phyloP scores from a whole-genome alignment of 768 basidiomycete genomes.

The Termitomyces sp. region DNA sequence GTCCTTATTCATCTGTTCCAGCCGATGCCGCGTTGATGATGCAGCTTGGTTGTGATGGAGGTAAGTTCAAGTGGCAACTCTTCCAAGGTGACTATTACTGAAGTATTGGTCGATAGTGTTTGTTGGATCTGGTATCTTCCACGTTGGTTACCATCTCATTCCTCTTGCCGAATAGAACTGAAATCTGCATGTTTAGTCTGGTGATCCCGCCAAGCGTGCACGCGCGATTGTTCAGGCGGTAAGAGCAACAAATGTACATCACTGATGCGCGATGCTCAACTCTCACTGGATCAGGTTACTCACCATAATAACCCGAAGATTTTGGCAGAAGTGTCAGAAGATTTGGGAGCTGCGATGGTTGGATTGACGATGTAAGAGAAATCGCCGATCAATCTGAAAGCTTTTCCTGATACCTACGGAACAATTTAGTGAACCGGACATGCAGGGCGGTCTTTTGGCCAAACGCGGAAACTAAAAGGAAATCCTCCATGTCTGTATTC shows the following conservation, averaged over 20 bases:
- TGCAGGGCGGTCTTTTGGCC: constrained; percentile 70
- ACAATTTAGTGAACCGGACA: constrained; percentile 45
- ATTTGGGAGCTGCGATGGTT: constrained; percentile 90
- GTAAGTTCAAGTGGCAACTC: constrained; percentile 36
- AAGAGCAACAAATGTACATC: constrained; percentile 11
- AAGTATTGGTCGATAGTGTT: constrained; percentile 56
- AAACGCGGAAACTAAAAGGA: constrained; percentile 56
- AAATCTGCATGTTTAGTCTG: constrained; percentile 49
- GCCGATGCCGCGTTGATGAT: constrained; percentile 99
- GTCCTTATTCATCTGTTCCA: constrained; percentile 19
- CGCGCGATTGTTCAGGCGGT: constrained; percentile 96
- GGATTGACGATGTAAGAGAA: constrained; percentile 79
- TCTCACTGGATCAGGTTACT: constrained; percentile 52
- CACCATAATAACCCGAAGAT: constrained; percentile 94
- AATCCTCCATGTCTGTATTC: not conserved
- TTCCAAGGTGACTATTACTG: not conserved
- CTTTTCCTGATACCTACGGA: not conserved
- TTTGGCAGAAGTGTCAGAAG: constrained; percentile 85
- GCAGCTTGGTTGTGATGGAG: constrained; percentile 96
- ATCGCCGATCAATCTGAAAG: not conserved
- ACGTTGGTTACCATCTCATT: constrained; percentile 42
- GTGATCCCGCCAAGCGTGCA: constrained; percentile 90
- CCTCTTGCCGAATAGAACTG: not conserved
- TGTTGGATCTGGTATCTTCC: constrained; percentile 97
- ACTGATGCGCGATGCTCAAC: constrained; percentile 6